These are phyloP conservation scores for Candida pseudocylindracea DNA, from an alignment of 1,139 yeast species.

Conservation along the genomic window DNA sequence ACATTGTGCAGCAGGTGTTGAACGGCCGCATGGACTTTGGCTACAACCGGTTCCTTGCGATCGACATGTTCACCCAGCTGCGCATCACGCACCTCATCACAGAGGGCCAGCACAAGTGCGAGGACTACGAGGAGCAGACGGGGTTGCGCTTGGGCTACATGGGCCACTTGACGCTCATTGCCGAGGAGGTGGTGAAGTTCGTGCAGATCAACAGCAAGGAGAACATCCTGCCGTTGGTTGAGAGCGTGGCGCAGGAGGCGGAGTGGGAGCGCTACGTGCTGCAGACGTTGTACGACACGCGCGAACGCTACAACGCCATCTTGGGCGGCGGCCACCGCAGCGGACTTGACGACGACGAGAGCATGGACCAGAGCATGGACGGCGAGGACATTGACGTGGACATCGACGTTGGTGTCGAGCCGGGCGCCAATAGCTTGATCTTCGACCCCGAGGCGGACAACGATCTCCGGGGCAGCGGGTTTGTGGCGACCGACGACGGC, in stretches of 20 bases:
- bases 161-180: constrained; percentile 91
- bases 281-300: constrained; percentile 62
- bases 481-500: constrained; percentile 11
- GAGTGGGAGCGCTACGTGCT: constrained; percentile 76
- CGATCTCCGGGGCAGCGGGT: constrained; percentile 9
- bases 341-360: constrained; percentile 9
- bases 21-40: constrained; percentile 88
- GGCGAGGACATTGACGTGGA: background rate
- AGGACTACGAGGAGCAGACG: constrained; percentile 38
- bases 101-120: constrained; percentile 55
- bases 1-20: constrained; percentile 85
- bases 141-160: constrained; percentile 76
- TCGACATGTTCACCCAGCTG: constrained; percentile 66
- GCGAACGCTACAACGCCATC: constrained; percentile 91
- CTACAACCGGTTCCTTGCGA: constrained; percentile 72
- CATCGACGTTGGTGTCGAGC: background rate
- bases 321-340: constrained; percentile 42
- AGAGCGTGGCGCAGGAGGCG: constrained; percentile 32
- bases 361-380: background rate
- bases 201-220: constrained; percentile 52
- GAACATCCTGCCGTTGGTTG: constrained; percentile 35
- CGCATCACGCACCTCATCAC: constrained; percentile 60
- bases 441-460: constrained; percentile 15
- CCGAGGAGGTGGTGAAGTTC: constrained; percentile 93
- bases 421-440: constrained; percentile 6